Percentiles rank a stretch among this genome's conserved stretches.
phyloP scores from a whole-genome alignment of 768 basidiomycete genomes.

The Naganishia randhawae region DNA sequence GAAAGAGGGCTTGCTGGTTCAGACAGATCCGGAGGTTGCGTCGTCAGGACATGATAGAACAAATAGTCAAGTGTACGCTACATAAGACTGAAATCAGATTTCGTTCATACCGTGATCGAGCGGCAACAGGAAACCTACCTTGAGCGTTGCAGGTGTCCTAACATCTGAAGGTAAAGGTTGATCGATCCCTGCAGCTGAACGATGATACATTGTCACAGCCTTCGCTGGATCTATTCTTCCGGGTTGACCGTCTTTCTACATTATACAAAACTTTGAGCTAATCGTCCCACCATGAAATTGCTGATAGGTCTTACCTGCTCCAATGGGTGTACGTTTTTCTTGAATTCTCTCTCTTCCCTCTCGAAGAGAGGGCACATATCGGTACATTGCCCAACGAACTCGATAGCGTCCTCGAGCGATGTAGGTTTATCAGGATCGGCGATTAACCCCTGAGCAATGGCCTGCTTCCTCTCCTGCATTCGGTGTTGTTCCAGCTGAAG shows the following conservation, averaged over 20 bases:
- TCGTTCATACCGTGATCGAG: neutral
- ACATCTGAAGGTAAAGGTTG: constrained; percentile 79
- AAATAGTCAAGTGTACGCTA: constrained; percentile 88
- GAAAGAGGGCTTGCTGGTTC: constrained; percentile 33
- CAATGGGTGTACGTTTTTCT: constrained; percentile 79
- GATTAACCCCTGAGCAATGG: constrained; percentile 80
- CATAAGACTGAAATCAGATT: neutral
- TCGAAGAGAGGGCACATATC: constrained; percentile 96
- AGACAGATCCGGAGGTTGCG: constrained; percentile 54
- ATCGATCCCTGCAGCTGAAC: constrained; percentile 84
- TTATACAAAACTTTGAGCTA: neutral
- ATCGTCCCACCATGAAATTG: neutral
- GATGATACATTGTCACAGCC: constrained; percentile 92
- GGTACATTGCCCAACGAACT: constrained; percentile 84
- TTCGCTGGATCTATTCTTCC: constrained; percentile 70
- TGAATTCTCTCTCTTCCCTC: constrained; percentile 80
- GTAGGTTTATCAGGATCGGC: constrained; percentile 76
- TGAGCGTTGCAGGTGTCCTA: constrained; percentile 76
- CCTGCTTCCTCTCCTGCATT: constrained; percentile 45
- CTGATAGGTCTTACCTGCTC: constrained; percentile 64
- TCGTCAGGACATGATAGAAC: constrained; percentile 72
- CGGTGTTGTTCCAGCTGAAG: constrained; percentile 52
- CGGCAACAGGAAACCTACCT: constrained; percentile 54
- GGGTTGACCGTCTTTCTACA: constrained; percentile 23
- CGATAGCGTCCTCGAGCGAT: constrained; percentile 80